Evolutionary conservation across 2,329 filamentous ascomycete genomes (phyloP), one percentile per base, ranked within the genome.

Genomic region (Zasmidium citrigriseum): DNA sequence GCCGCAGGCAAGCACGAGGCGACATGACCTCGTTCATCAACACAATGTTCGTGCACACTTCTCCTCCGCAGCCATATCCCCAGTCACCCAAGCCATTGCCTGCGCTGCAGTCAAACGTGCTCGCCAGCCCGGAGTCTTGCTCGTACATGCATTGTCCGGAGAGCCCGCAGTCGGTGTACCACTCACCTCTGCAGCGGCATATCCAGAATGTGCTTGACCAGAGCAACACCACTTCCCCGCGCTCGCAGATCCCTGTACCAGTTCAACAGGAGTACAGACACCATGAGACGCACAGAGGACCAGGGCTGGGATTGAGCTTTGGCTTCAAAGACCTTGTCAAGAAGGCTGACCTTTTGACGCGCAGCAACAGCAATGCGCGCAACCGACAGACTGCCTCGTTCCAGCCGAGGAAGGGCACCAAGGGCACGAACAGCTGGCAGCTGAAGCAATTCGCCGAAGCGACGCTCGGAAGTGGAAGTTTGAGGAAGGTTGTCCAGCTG

Each of bases 381-480:
- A 67, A 92, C 75, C 89, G 92, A 71, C 91, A 90, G 67, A 87
- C 90, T 76, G 92, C 90, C 71, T 90, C 95, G 67, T 98, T 98
- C 81, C 91, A 93, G 73, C 91, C 93, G 38, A 90, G 93, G 70
- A 89, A 89, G 62, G 80, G 88, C 46, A 89, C 88, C 71, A 96
- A 95, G 75, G 92, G 93, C 58, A 96, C 91, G 54, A 90, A 86
- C 68, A 96, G 84, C 75, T 96, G 96, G 80, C 95, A 98, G 78
- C 82, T 99, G 67, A 89, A 95, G 76, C 95, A 99, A 76, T 99
- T 98, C 82, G 95, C 95, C 53, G 96, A 99, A 76, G 95, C 96
- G 47, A 99, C 95, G 11, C 83, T 99, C 38, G 95, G 95, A 34
- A 96, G 91, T 68, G 95, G 95, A 50, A 97, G 93, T 77, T 79